phyloP scores from a whole-genome alignment of 2,329 filamentous ascomycete species.

The Pochonia chlamydosporia region DNA sequence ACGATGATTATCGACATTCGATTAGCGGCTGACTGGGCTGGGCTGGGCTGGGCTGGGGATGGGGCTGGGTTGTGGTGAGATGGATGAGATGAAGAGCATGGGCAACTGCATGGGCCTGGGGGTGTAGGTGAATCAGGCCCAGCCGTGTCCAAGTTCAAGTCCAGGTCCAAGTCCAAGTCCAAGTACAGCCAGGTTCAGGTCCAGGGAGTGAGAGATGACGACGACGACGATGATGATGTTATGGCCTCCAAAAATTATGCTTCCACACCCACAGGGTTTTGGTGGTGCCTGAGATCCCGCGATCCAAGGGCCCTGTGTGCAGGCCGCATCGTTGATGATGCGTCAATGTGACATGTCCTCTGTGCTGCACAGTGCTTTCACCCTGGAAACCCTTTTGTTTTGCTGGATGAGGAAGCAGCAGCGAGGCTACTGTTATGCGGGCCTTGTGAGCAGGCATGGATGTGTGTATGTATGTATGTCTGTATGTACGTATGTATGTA shows the following conservation, averaged over 20 bases:
- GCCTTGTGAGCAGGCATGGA: no score
- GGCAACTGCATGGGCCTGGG: no score
- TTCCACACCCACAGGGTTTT: neutral
- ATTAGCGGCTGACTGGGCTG: neutral
- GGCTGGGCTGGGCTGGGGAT: neutral
- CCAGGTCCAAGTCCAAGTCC: no score
- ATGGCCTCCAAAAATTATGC: neutral
- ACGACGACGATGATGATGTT: no score
- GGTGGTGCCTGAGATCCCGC: conserved; percentile 6
- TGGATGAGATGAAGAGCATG: neutral
- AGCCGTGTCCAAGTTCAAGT: no score
- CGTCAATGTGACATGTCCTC: conserved; percentile 1
- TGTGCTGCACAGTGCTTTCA: neutral
- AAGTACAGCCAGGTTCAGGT: no score
- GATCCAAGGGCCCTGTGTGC: neutral
- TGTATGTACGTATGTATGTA: neutral
- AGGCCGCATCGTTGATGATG: neutral
- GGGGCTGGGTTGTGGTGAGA: neutral
- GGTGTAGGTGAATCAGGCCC: no score
- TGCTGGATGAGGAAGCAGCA: no score
- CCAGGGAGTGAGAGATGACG: no score
- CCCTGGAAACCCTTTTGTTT: no score
- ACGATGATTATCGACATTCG: neutral
- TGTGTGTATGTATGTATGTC: no score
- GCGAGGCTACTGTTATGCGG: no score